Percentiles rank a stretch among this genome's conserved stretches.
phyloP scores from a whole-genome alignment of 371 early-diverging fungal genomes.

The Apophysomyces ossiformis region DNA sequence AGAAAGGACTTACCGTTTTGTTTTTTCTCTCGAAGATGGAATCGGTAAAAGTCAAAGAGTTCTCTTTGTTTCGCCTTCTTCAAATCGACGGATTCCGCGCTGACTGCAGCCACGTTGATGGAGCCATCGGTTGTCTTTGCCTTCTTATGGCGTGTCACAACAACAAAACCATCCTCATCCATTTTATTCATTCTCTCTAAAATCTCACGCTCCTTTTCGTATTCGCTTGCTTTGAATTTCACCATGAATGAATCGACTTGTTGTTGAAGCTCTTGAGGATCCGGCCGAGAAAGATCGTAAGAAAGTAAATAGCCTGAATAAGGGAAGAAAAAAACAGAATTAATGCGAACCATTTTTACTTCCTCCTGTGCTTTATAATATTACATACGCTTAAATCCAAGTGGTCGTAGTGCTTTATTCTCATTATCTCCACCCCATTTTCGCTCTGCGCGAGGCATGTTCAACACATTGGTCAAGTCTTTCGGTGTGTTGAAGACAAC shows the following conservation, averaged over 20 bases:
- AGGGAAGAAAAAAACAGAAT: too few species aligned
- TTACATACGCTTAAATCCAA: constrained; percentile 58
- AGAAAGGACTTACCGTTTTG: constrained; percentile 69
- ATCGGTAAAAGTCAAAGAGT: constrained; percentile 89
- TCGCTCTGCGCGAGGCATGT: constrained; percentile 63
- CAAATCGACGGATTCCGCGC: constrained; percentile 38
- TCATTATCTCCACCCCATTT: constrained; percentile 62
- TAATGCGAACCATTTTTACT: too few species aligned
- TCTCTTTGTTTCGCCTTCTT: constrained; percentile 69
- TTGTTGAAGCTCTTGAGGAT: constrained; percentile 54
- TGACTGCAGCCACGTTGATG: constrained; percentile 55
- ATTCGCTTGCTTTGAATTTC: constrained; percentile 83
- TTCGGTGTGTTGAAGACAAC: constrained; percentile 75
- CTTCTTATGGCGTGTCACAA: constrained; percentile 75
- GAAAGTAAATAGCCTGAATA: constrained; percentile 36
- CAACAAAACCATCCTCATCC: constrained; percentile 95
- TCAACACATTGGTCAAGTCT: constrained; percentile 64
- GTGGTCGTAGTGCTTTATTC: constrained; percentile 46
- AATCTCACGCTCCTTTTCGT: constrained; percentile 67
- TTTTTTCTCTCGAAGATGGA: constrained; percentile 92
- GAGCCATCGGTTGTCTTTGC: constrained; percentile 62
- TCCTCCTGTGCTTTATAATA: background rate
- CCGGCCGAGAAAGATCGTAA: constrained; percentile 65
- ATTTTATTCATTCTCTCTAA: constrained; percentile 73
- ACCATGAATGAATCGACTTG: constrained; percentile 77